A percentile compares a stretch with the other conserved stretches of the same genome.
Conservation (phyloP, 2,329 filamentous ascomycete species). For the Hymenoscyphus occultus region DNA sequence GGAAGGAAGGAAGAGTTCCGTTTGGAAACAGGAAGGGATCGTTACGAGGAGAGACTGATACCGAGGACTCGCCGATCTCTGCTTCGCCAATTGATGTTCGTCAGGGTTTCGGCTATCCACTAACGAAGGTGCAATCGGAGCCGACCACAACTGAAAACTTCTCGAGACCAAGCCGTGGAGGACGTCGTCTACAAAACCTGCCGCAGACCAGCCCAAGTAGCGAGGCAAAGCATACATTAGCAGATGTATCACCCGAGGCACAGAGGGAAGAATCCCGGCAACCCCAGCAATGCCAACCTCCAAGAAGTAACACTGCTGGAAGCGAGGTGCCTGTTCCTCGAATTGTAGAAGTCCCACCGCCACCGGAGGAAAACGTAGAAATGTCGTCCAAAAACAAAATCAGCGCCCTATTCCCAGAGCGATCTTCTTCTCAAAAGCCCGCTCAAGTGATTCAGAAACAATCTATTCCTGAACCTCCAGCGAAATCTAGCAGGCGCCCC, state of each 20-base stretch:
- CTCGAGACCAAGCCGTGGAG: slow-evolving; percentile 50
- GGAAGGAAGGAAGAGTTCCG: slow-evolving; percentile 70
- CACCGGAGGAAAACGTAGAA: slow-evolving; percentile 18
- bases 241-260: slow-evolving; percentile 17
- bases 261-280: slow-evolving; percentile 8
- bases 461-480: slow-evolving; percentile 45
- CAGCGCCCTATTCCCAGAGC: slow-evolving; percentile 46
- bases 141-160: slow-evolving; percentile 59
- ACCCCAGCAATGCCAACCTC: slow-evolving; percentile 32
- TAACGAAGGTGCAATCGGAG: slow-evolving; percentile 68
- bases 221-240: slow-evolving; percentile 14
- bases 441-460: slow-evolving; percentile 21
- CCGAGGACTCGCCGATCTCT: slow-evolving; percentile 47
- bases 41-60: slow-evolving; percentile 58
- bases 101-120: slow-evolving; percentile 36
- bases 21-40: slow-evolving; percentile 70
- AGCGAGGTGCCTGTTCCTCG: slow-evolving; percentile 47
- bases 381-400: slow-evolving; percentile 14
- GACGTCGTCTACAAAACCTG: slow-evolving; percentile 29
- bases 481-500: slow-evolving; percentile 46
- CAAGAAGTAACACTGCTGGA: slow-evolving; percentile 31
- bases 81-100: slow-evolving; percentile 45
- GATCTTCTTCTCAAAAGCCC: slow-evolving; percentile 53
- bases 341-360: slow-evolving; percentile 63
- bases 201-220: slow-evolving; percentile 19